Base-by-base conservation (phyloP, 345 rosid species). In the Gossypium australe region DNA sequence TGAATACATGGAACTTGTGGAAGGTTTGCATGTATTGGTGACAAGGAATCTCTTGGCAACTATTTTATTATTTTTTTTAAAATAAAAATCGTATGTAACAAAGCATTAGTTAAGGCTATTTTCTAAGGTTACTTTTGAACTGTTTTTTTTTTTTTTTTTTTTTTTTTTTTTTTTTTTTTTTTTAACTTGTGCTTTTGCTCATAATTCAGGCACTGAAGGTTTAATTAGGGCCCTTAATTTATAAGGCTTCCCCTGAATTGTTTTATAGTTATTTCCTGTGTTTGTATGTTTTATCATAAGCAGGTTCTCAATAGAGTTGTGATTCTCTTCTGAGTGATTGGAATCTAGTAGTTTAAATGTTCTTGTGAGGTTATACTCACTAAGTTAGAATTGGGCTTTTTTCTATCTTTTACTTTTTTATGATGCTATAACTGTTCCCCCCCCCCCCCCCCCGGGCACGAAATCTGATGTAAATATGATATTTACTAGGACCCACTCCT, bases 331-430 rank as follows among this genome's bases (percentile, higher is more conserved):
- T 55, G 41, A 3, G n/a, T 71, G n/a, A 71, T n/a, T 55, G 43
- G 27, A 14, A 38, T 71, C 74, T 20, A 34, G 56, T n/a, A 55
- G 74, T 55, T 71, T 60, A 69, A 51, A 27, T 27, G 25, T 27
- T 9, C 5, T 4, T 49, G 2, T 27, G 45, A 69, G n/a, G 45
- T 67, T 47, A 45, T 47, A 14, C 44, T 27, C 7, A 1, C 59
- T 16, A 14, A 14, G 59, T 51, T 69, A 51, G 51, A 25, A 9
- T 17, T 49, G 59, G 25, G 10, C 4, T 27, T 12, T n/a, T 17
- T 51, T 17, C 2, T 3, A 49, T 17, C 25, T 51, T 49, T 49
- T 49, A 9, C 45, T 25, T 10, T 25, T 49, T 14, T 49, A 25
- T 49, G 16, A 68, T 27, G 45, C 18, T 27, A 16, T 17, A n/a